A percentile compares a stretch with the other conserved stretches of the same genome.
phyloP scores from a whole-genome alignment of 306 rosid species.

The Sesbania bispinosa region DNA sequence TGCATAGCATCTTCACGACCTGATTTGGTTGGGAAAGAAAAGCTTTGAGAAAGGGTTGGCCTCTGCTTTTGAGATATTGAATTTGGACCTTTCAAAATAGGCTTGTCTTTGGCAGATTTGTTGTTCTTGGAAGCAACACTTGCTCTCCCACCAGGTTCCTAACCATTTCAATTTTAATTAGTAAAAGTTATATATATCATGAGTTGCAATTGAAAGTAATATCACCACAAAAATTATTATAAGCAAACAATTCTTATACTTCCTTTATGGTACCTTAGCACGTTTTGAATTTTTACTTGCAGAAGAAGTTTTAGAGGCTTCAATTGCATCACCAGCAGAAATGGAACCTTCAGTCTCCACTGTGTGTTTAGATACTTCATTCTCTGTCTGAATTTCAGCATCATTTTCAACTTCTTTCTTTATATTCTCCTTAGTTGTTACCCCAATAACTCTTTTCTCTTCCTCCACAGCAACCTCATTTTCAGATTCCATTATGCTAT shows the following conservation, averaged over 20 bases:
- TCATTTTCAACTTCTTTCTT: conserved; percentile 38
- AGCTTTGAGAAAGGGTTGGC: conserved; percentile 66
- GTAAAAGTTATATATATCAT: neutral
- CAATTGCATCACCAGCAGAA: conserved; percentile 37
- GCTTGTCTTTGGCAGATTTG: conserved; percentile 57
- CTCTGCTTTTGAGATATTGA: conserved; percentile 46
- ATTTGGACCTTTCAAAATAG: conserved; percentile 37
- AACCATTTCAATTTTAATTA: conserved; percentile 29
- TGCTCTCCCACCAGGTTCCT: conserved; percentile 45
- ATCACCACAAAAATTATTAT: neutral
- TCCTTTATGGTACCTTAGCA: conserved; percentile 46
- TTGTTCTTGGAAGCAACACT: conserved; percentile 49
- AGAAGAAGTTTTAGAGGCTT: conserved; percentile 43
- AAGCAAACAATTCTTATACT: conserved; percentile 3
- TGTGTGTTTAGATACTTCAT: conserved; percentile 41
- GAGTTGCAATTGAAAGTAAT: neutral
- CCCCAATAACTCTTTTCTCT: conserved; percentile 57
- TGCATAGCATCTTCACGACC: conserved; percentile 46
- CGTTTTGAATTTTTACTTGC: conserved; percentile 46
- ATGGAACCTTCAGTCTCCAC: conserved; percentile 32
- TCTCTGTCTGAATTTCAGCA: conserved; percentile 34
- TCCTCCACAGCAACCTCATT: conserved; percentile 61
- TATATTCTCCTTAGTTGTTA: conserved; percentile 31
- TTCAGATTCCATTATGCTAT: conserved; percentile 63
- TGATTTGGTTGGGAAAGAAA: conserved; percentile 70